A percentile compares a stretch with the other conserved stretches of the same genome.
These are phyloP conservation scores for Nakazawaea molendinolei DNA, from an alignment of 805 yeast species.

Conservation along the genomic window DNA sequence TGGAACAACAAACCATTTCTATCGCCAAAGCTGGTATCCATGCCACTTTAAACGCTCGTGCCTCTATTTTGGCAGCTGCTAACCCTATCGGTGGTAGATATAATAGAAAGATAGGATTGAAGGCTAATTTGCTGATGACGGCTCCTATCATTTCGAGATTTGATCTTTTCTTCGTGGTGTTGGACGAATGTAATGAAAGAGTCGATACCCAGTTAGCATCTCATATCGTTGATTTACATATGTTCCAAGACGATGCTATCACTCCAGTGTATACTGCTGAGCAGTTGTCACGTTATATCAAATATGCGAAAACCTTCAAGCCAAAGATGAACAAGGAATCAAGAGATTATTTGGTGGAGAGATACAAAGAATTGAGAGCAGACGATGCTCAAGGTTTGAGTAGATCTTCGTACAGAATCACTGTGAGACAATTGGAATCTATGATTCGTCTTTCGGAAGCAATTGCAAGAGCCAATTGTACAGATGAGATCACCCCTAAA, in stretches of 20 bases:
- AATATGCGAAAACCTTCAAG: slow-evolving; percentile 87
- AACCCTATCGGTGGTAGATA: slow-evolving; percentile 97
- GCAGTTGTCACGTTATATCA: slow-evolving; percentile 80
- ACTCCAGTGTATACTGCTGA: slow-evolving; percentile 85
- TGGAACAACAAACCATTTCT: slow-evolving; percentile 99
- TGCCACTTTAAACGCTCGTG: slow-evolving; percentile 94
- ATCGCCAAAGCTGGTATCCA: slow-evolving; percentile 99
- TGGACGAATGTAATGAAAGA: slow-evolving; percentile 91
- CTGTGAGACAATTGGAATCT: slow-evolving; percentile 94
- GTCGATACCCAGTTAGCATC: slow-evolving; percentile 85
- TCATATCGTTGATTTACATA: slow-evolving; percentile 89
- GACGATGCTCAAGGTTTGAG: slow-evolving; percentile 89
- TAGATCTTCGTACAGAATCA: slow-evolving; percentile 83
- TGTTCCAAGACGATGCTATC: slow-evolving; percentile 85
- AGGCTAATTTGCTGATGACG: slow-evolving; percentile 88
- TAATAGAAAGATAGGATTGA: slow-evolving; percentile 75
- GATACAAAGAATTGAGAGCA: slow-evolving; percentile 78
- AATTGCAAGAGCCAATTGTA: slow-evolving; percentile 94
- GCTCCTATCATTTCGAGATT: slow-evolving; percentile 99
- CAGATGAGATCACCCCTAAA: slow-evolving; percentile 73
- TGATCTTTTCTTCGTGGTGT: slow-evolving; percentile 87
- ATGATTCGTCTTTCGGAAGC: slow-evolving; percentile 93
- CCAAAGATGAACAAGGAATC: slow-evolving; percentile 84
- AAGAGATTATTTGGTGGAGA: slow-evolving; percentile 63
- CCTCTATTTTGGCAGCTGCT: slow-evolving; percentile 97